A percentile compares a stretch with the other conserved stretches of the same genome.
phyloP scores from a whole-genome alignment of 805 yeast genomes.

The Starmerella potacharoeniae region DNA sequence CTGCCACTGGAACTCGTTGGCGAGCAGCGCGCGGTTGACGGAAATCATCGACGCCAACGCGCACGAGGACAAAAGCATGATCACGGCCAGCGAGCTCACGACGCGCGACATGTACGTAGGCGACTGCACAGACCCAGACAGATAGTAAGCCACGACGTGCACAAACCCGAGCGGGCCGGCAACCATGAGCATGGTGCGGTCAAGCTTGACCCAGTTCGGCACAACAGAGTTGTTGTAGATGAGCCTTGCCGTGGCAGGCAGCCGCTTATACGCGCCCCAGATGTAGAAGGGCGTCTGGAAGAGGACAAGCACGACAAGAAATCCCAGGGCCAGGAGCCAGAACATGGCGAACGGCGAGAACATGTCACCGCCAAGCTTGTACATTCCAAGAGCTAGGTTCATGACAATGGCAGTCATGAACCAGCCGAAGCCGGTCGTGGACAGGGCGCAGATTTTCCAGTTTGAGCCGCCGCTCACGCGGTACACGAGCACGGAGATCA shows the following conservation, averaged over 20 bases:
- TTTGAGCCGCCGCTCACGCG: conserved; percentile 23
- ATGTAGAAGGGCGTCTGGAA: conserved; percentile 22
- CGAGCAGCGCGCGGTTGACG: conserved; percentile 24
- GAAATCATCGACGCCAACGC: conserved; percentile 23
- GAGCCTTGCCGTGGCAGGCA: conserved; percentile 23
- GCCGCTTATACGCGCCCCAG: conserved; percentile 17
- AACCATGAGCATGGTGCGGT: conserved; percentile 22
- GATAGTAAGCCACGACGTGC: conserved; percentile 11
- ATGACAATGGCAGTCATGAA: conserved; percentile 17
- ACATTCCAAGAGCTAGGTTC: conserved; percentile 4
- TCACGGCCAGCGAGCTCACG: conserved; percentile 13
- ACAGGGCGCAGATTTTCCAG: conserved; percentile 15
- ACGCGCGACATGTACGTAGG: conserved; percentile 16
- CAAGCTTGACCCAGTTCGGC: conserved; percentile 25
- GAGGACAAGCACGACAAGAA: conserved; percentile 7
- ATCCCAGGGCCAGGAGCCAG: not conserved
- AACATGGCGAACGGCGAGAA: not conserved
- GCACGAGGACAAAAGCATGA: conserved; percentile 19
- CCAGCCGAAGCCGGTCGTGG: conserved; percentile 12
- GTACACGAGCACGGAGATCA: conserved; percentile 21
- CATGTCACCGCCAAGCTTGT: not conserved
- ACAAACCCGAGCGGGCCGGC: conserved; percentile 18
- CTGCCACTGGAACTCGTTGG: conserved; percentile 27
- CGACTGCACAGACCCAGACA: conserved; percentile 6
- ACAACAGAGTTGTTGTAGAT: conserved; percentile 23